Conservation (phyloP, 2,329 filamentous ascomycete genomes). For the Neurospora sp. region DNA sequence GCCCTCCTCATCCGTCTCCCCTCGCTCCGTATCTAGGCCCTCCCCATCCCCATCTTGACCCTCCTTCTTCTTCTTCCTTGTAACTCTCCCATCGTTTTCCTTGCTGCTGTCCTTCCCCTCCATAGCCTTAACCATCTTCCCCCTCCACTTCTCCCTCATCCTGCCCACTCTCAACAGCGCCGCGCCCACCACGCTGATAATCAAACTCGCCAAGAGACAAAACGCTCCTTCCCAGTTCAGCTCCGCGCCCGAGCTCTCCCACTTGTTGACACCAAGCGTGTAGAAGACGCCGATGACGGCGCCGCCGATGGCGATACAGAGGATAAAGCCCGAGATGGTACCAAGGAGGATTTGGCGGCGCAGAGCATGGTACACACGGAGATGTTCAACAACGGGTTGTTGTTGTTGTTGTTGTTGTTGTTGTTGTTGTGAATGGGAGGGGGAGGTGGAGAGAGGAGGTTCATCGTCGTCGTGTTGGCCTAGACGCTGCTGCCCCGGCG, state of each 20-base stretch:
- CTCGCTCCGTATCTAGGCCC: not conserved
- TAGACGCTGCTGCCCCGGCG: conserved; percentile 47
- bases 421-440: not conserved
- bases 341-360: conserved; percentile 55
- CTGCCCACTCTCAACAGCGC: conserved; percentile 74
- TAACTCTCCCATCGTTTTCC: not conserved
- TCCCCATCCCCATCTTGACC: not conserved
- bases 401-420: not conserved
- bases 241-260: conserved; percentile 49
- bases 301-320: conserved; percentile 53
- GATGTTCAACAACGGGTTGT: not conserved
- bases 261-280: conserved; percentile 54
- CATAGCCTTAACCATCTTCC: conserved; percentile 52
- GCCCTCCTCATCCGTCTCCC: not conserved
- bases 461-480: conserved; percentile 24
- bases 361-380: not conserved
- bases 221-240: conserved; percentile 77
- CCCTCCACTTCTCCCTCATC: conserved; percentile 78
- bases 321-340: conserved; percentile 44
- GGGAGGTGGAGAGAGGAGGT: not conserved
- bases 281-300: conserved; percentile 64
- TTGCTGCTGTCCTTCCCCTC: conserved; percentile 31
- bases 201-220: conserved; percentile 61
- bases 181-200: conserved; percentile 74
- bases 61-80: not conserved